Base-by-base conservation (phyloP, 371 early-diverging fungal genomes). In the Mucor circinelloides region DNA sequence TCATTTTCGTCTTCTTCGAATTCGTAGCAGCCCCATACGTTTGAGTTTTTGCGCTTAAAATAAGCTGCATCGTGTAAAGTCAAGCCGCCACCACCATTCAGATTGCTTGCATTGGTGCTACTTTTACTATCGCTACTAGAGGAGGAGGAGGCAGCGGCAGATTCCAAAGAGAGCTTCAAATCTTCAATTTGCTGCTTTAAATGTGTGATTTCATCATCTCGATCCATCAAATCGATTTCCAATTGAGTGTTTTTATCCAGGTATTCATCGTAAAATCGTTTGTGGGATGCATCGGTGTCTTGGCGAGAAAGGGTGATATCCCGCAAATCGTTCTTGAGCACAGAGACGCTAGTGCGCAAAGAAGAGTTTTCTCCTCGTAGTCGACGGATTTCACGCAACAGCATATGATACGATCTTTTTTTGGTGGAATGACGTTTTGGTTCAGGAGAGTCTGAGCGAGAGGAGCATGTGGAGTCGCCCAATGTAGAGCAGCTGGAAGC, bases 381-480 rank as follows among this genome's bases (percentile, higher is more conserved):
- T 7, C 80, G 75, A 36, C 77, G 74, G 15, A 84, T 75, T 68
- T 84, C 80, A 38, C 81, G 76, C 13, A 76, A 27, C 6, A 84
- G 34, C 10, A 71, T 36, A 44, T 73, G 72, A 23, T 70, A 64
- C 8, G 75, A 71, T 8, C 59, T 42, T 28, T 72, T 68, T 30
- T 73, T 80, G 27, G 30, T 32, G 13, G 52, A 19, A 54, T 60
- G 67, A 40, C 46, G 59, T 34, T 60, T 69, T 2, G 63, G 64
- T 32, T 69, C 63, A 52, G 63, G 68, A 46, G 68, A 67, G 10
- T 54, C 54, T 8, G 68, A 60, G 6, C 68, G 68, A 23, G 40
- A 64, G 13, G 64, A 38, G 27, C 63, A 63, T 23, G 63, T 63
- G 28, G 68, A 67, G 13, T 55, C 38, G 32, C 58, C 65, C 27